Evolutionary conservation across 2,329 filamentous ascomycete species (phyloP).

Genomic region (Epichloe hybrida): DNA sequence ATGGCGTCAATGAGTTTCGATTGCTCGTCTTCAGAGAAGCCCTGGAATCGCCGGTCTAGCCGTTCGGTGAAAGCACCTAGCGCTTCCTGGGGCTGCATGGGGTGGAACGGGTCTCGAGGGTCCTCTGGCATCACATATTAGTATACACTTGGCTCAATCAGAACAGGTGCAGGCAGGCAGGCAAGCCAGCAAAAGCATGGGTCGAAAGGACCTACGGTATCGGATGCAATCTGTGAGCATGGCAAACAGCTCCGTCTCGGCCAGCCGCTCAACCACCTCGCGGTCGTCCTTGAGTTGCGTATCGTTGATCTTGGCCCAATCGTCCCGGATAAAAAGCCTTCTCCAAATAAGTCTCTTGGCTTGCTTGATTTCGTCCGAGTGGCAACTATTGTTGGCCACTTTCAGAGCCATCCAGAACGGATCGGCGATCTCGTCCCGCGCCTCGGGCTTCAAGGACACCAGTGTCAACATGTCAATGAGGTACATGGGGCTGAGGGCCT

Average conservation of each 20-base stretch:
- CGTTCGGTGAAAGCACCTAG: constrained; percentile 48
- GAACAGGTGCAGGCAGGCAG: too few species aligned
- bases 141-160: constrained; percentile 7
- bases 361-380: constrained; percentile 42
- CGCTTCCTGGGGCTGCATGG: constrained; percentile 37
- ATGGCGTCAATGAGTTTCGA: constrained; percentile 59
- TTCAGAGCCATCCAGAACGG: constrained; percentile 67
- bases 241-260: constrained; percentile 52
- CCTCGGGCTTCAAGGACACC: constrained; percentile 36
- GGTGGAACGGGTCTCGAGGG: constrained; percentile 28
- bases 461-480: constrained; percentile 71
- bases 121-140: constrained; percentile 24
- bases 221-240: constrained; percentile 52
- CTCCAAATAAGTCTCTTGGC: constrained; percentile 65
- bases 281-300: constrained; percentile 61
- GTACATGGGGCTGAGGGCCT: constrained; percentile 52
- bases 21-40: constrained; percentile 49
- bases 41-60: constrained; percentile 45
- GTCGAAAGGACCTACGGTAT: constrained; percentile 40
- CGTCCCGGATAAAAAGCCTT: constrained; percentile 67
- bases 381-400: constrained; percentile 41
- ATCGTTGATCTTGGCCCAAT: constrained; percentile 72
- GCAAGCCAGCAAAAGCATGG: background rate
- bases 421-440: constrained; percentile 39
- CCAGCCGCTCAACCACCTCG: constrained; percentile 48